Evolutionary conservation across 495 filamentous ascomycete species (phyloP).

Genomic region (Podospora conica): DNA sequence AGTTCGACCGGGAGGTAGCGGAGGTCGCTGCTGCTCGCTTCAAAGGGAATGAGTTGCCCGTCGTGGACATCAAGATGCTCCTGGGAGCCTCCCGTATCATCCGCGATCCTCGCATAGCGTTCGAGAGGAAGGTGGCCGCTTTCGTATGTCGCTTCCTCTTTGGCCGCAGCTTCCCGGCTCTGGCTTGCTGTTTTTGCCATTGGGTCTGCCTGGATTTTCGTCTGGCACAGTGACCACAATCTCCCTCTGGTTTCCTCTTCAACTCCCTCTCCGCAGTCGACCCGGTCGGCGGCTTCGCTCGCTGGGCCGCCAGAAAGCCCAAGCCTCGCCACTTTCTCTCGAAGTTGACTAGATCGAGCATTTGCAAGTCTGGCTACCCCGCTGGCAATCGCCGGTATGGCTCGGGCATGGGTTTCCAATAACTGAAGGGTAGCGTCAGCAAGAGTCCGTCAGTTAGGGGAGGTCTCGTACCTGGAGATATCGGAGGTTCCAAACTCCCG

Average conservation of each 20-base stretch:
- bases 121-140: neutral
- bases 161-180: neutral
- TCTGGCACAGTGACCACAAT: slow-evolving; percentile 26
- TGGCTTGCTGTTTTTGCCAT: neutral
- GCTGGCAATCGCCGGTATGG: slow-evolving; percentile 18
- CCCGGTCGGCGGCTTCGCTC: neutral
- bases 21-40: neutral
- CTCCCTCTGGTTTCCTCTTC: slow-evolving; percentile 9
- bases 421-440: slow-evolving; percentile 14
- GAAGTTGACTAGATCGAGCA: slow-evolving; percentile 20
- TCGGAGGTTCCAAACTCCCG: slow-evolving; percentile 39
- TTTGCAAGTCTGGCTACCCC: slow-evolving; percentile 21
- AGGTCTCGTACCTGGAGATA: slow-evolving; percentile 33
- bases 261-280: neutral
- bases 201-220: slow-evolving; percentile 15
- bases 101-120: neutral
- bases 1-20: neutral
- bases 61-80: neutral
- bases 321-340: slow-evolving; percentile 17
- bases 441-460: neutral
- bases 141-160: neutral
- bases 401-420: slow-evolving; percentile 21
- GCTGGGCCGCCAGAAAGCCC: neutral
- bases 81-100: neutral
- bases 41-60: neutral